phyloP scores from a whole-genome alignment of 2,329 filamentous ascomycete genomes.

The Fusarium poae region DNA sequence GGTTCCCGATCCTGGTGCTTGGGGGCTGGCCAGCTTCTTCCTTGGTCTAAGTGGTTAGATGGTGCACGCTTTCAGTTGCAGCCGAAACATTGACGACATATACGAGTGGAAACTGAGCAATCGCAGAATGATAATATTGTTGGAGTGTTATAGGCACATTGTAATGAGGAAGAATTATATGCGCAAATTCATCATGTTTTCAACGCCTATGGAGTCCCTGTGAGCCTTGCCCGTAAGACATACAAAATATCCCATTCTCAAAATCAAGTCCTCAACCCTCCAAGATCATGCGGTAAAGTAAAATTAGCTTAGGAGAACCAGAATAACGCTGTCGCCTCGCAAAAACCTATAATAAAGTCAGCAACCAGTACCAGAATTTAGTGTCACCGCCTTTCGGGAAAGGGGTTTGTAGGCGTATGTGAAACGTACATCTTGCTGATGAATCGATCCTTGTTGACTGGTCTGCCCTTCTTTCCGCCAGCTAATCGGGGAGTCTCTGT shows the following conservation, averaged over 20 bases:
- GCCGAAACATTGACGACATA: not conserved
- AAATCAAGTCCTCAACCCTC: constrained; percentile 42
- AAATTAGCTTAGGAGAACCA: constrained; percentile 81
- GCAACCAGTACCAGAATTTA: constrained; percentile 10
- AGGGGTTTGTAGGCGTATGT: not conserved
- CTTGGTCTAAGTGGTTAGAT: constrained; percentile 70
- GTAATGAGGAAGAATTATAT: constrained; percentile 25
- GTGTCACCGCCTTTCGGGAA: constrained; percentile 28
- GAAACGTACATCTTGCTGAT: constrained; percentile 93
- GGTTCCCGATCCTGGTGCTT: constrained; percentile 76
- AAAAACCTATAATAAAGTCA: constrained; percentile 74
- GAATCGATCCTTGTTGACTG: constrained; percentile 97
- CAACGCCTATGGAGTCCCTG: constrained; percentile 56
- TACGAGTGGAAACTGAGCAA: not conserved
- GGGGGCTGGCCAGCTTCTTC: constrained; percentile 83
- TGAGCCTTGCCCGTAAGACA: constrained; percentile 51
- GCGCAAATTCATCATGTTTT: constrained; percentile 51
- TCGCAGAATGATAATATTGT: constrained; percentile 4
- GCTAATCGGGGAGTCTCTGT: constrained; percentile 89
- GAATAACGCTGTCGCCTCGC: constrained; percentile 87
- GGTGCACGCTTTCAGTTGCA: constrained; percentile 34
- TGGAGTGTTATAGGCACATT: constrained; percentile 7
- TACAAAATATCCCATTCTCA: constrained; percentile 48
- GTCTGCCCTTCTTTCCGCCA: constrained; percentile 87
- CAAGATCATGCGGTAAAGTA: constrained; percentile 30